A percentile compares a stretch with the other conserved stretches of the same genome.
phyloP scores from a whole-genome alignment of 352 stramenopile species.

The Heterotrichella gracilis region DNA sequence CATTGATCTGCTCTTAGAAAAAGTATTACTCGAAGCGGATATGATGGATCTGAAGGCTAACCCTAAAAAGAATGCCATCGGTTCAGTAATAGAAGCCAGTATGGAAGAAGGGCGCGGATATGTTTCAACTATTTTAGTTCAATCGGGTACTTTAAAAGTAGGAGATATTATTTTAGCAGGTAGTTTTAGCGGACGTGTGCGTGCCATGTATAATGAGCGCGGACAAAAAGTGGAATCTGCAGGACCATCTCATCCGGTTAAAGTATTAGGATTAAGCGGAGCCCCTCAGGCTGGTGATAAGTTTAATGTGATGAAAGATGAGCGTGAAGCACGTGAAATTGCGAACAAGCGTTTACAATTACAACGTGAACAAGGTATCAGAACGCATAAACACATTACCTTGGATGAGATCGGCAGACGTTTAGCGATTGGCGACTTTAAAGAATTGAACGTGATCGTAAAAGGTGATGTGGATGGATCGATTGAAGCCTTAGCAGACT shows the following conservation, averaged over 20 bases:
- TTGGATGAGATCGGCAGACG: neutral
- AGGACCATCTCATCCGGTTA: neutral
- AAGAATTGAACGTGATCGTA: neutral
- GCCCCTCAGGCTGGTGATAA: neutral
- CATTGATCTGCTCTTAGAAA: constrained; percentile 74
- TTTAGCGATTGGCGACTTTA: neutral
- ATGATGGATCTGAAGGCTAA: constrained; percentile 73
- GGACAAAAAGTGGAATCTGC: neutral
- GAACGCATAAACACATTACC: neutral
- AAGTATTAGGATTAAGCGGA: neutral
- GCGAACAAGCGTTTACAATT: neutral
- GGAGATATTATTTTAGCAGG: neutral
- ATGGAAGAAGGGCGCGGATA: neutral
- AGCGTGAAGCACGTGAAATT: neutral
- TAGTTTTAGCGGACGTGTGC: neutral
- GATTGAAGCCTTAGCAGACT: neutral
- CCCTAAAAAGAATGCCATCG: constrained; percentile 15
- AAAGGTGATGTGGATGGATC: neutral
- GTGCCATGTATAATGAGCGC: neutral
- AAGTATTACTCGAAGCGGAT: constrained; percentile 73
- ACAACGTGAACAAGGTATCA: neutral
- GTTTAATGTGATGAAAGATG: neutral
- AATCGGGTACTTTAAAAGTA: neutral
- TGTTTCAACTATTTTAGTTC: neutral
- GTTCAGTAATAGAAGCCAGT: neutral